Evolutionary conservation across 176 grass and related monocot species (phyloP).

Genomic region (Carex littledalei): DNA sequence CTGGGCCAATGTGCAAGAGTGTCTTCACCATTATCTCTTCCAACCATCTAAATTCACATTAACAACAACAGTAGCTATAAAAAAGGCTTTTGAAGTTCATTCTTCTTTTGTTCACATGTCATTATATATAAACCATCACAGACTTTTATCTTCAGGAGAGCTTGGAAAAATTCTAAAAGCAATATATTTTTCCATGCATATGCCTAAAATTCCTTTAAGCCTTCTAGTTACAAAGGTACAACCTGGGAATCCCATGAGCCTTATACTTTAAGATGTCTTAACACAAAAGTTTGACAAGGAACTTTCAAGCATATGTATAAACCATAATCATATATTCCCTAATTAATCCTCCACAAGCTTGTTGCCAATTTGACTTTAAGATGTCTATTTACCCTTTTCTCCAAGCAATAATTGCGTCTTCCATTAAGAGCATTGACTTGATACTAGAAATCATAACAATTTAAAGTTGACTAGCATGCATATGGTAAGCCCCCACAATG

Average conservation of each 20-base stretch:
- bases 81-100: background rate
- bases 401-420: background rate
- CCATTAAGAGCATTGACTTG: background rate
- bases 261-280: background rate
- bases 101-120: background rate
- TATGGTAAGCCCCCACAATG: background rate
- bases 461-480: background rate
- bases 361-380: background rate
- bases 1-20: conserved; percentile 92
- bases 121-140: background rate
- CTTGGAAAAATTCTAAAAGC: background rate
- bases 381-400: background rate
- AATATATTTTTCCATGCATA: background rate
- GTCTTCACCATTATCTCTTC: conserved; percentile 88
- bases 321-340: background rate
- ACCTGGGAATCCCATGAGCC: background rate
- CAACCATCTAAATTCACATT: conserved; percentile 59
- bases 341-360: background rate
- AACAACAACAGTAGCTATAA: conserved; percentile 13
- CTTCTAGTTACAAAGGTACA: background rate
- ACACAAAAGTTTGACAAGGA: background rate
- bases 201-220: background rate
- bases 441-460: background rate
- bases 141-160: background rate
- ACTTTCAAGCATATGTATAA: background rate